phyloP scores from a whole-genome alignment of 305 asterid species.

The Fraxinus baroniana region DNA sequence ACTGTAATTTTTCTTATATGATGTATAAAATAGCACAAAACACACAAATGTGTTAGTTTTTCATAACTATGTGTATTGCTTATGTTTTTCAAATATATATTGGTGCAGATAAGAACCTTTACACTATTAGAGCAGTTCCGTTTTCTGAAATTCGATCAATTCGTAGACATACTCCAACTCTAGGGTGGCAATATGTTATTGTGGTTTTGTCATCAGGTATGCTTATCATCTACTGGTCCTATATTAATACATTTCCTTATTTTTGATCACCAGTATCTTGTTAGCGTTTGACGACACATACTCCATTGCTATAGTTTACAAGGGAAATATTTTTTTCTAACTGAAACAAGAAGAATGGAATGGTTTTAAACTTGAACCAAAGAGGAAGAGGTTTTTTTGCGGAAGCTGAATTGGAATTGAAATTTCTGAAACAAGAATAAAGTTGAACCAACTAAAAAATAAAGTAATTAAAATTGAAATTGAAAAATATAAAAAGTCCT shows the following conservation, averaged over 20 bases:
- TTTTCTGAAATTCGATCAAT: conserved; percentile 82
- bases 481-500: not conserved
- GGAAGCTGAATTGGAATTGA: not conserved
- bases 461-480: not conserved
- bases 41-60: not conserved
- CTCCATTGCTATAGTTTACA: not conserved
- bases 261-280: not conserved
- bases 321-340: conserved; percentile 13
- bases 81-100: conserved; percentile 20
- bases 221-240: conserved; percentile 16
- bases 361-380: conserved; percentile 21
- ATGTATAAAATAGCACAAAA: not conserved
- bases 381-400: not conserved
- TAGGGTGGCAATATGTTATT: conserved; percentile 92
- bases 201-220: conserved; percentile 86
- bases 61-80: conserved; percentile 8
- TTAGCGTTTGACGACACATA: not conserved
- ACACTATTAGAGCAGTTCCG: conserved; percentile 82
- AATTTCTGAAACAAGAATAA: not conserved
- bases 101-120: conserved; percentile 83
- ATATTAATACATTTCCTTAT: conserved; percentile 14
- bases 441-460: not conserved
- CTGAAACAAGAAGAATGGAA: conserved; percentile 6
- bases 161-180: conserved; percentile 79
- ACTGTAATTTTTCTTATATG: conserved; percentile 10